A percentile compares a stretch with the other conserved stretches of the same genome.
phyloP scores from a whole-genome alignment of 345 rosid genomes.

The Bruguiera sexangula region DNA sequence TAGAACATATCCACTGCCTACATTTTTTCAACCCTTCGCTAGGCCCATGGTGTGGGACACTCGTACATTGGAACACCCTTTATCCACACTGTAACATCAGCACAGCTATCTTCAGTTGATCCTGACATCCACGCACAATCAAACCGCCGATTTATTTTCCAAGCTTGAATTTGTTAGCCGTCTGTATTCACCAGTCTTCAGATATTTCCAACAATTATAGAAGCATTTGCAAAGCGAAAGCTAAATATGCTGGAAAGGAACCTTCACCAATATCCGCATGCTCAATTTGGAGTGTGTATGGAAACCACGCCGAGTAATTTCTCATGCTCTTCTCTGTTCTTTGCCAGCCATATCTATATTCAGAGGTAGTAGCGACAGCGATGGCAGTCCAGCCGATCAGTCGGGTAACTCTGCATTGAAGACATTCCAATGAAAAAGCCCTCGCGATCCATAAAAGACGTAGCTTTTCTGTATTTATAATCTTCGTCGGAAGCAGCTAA shows the following conservation, averaged over 20 bases:
- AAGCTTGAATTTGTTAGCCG: slow-evolving; percentile 14
- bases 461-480: slow-evolving; percentile 4
- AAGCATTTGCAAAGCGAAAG: not conserved
- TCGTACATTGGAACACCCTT: no score
- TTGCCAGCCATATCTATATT: slow-evolving; percentile 55
- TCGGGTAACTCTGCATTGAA: slow-evolving; percentile 68
- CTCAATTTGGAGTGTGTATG: slow-evolving; percentile 60
- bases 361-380: slow-evolving; percentile 53
- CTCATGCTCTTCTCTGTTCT: slow-evolving; percentile 77
- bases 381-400: slow-evolving; percentile 42
- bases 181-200: slow-evolving; percentile 14
- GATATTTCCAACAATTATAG: slow-evolving; percentile 11
- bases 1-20: slow-evolving; percentile 6
- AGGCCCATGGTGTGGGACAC: no score
- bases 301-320: slow-evolving; percentile 69
- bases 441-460: slow-evolving; percentile 15
- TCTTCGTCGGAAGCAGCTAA: not conserved
- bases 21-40: no score
- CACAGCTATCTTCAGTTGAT: slow-evolving; percentile 53
- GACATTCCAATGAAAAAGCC: slow-evolving; percentile 6
- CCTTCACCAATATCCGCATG: slow-evolving; percentile 9
- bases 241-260: not conserved
- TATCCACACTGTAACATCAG: slow-evolving; percentile 2
- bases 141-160: slow-evolving; percentile 12
- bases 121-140: slow-evolving; percentile 26